phyloP scores from a whole-genome alignment of 179 eudicot species.

The Amaranthus tricolor region DNA sequence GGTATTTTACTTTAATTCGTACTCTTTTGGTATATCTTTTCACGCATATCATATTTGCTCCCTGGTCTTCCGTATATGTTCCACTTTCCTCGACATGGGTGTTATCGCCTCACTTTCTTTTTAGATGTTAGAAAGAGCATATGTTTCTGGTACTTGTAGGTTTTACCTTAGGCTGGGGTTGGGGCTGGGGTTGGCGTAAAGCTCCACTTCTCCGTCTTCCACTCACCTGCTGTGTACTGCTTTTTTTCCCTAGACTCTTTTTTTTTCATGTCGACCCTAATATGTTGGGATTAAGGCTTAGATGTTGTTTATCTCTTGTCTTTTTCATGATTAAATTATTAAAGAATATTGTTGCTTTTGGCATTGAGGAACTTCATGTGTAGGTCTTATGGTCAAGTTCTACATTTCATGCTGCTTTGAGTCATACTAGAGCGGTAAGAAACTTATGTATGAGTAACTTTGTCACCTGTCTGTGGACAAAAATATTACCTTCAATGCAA shows the following conservation, averaged over 20 bases:
- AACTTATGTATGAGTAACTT: not conserved
- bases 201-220: no score
- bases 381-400: not conserved
- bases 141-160: slow-evolving; percentile 1
- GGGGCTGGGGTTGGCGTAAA: no score
- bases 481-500: not conserved
- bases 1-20: slow-evolving; percentile 36
- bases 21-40: not conserved
- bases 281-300: no score
- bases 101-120: not conserved
- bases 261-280: no score
- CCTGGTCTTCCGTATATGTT: not conserved
- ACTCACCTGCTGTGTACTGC: no score
- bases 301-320: no score
- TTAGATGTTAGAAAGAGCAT: not conserved
- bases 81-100: not conserved
- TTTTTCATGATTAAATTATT: no score
- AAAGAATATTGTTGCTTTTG: not conserved
- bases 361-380: not conserved
- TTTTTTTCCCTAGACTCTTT: no score
- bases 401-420: not conserved
- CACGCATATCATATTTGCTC: not conserved
- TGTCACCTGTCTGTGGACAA: not conserved
- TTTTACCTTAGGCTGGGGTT: no score
- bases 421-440: not conserved